Evolutionary conservation across 352 stramenopile genomes (phyloP), one percentile per base, ranked within the genome.

Genomic region (Pythium aphanidermatum): DNA sequence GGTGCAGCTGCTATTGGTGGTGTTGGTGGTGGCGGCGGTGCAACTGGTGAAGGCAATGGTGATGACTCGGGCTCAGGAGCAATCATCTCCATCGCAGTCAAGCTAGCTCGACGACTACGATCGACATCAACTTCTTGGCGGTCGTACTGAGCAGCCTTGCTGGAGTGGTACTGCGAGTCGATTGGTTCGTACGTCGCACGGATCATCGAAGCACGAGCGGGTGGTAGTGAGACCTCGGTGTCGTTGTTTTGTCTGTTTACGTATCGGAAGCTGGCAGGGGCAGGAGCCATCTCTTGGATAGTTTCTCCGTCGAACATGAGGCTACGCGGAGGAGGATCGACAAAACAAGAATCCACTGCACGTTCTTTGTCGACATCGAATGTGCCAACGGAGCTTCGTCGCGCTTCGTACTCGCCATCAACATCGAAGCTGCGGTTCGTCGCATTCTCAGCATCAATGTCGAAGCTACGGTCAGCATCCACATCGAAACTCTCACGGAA

Each of bases 161-260:
- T 81, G 11, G 78, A 85, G 41, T 88, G 78, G 40, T 91, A 91
- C 25, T 83, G 59, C 3, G 66, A 76, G 29, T 86, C 67, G 5
- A 70, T 57, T 8, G 77, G 75, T 35, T 88, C 78, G 44, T 86
- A 86, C 27, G 55, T 67, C 34, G 75, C 74, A 44, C 78, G 66
- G 36, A 88, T 58, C 11, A 66, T 76, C n/a, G 73, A 86, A 30
- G 76, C 67, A 21, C 46, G 61, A 2, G 68, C 65, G 4, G 70
- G 74, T 24, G 63, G 58, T 20, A 82, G 34, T 0, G 70, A 51
- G 3, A 68, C 68, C 36, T 72, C 54, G 12, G 52, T 58, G 13
- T 51, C 60, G 1, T 46, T 40, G 35, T 78, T 64, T 0, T 35
- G 40, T 3, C 45, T 45, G 36, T 60, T 56, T 20, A 65, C 45